Evolutionary conservation across 148 eudicot genomes (phyloP), one percentile per base, ranked within the genome.

Genomic region (Persicaria maculosa): DNA sequence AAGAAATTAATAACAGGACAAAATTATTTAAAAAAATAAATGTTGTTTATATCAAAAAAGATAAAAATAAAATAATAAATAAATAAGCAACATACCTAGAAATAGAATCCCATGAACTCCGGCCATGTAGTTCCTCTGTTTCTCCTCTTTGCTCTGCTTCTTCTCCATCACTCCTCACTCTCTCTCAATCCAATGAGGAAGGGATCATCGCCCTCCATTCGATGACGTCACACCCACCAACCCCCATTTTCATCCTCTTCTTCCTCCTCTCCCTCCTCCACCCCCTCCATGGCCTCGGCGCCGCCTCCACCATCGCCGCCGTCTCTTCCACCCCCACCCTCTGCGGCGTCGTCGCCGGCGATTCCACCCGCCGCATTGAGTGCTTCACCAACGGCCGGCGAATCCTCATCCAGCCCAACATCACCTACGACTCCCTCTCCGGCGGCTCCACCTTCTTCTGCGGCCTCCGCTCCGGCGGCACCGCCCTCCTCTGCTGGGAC

Each of bases 391-490:
- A 65, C 4, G 77, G 73, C 5, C 44, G 9, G 0, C 46, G 64
- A 9, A 16, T 75, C n/a, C 12, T 25, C 10, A 20, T 87, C 55
- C 79, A 69, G 2, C 90, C 92, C 25, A 73, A 79, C 22, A 74
- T 78, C 67, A 86, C 93, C 65, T 95, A 84, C 77, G 85, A 86
- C 65, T 79, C 80, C 70, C 72, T 94, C 77, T 74, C 93, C 69
- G 98, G 93, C 53, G 97, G 97, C 59, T 76, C 68, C 46, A 79
- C 72, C 77, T 78, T 85, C 70, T 83, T 94, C 80, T 91, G 97
- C 84, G 98, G 83, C 10, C 73, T 90, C 5, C 74, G 87, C 17
- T 87, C 90, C 72, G 97, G 93, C 61, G 97, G 96, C 12, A 22
- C 20, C 58, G 76, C 69, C 36, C 79, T 94, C 36, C 52, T 92